These are phyloP conservation scores for Diplocarpon mali DNA, from an alignment of 2,329 filamentous ascomycete genomes.

Conservation along the genomic window DNA sequence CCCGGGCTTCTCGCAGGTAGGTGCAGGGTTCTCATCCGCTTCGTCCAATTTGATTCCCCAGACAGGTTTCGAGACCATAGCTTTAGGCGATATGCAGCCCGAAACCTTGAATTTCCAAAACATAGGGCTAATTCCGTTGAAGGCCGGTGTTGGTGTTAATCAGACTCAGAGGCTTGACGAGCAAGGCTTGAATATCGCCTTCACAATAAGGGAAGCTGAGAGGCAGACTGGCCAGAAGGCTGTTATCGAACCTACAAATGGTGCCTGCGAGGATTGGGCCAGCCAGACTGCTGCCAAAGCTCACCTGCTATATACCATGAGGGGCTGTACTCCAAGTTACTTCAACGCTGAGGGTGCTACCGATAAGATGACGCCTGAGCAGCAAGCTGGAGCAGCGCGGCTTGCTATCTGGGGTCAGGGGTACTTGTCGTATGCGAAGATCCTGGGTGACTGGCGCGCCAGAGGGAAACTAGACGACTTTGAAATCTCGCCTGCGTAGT, in stretches of 20 bases:
- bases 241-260: constrained; percentile 34
- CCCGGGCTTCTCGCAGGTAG: constrained; percentile 31
- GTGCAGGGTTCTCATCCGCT: no score
- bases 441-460: constrained; percentile 3
- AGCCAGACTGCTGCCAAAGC: constrained; percentile 31
- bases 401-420: constrained; percentile 6
- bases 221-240: constrained; percentile 12
- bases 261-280: constrained; percentile 39
- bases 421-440: constrained; percentile 3
- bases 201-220: constrained; percentile 31
- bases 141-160: constrained; percentile 30
- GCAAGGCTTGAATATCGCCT: constrained; percentile 32
- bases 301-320: constrained; percentile 30
- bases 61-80: no score
- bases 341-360: constrained; percentile 34
- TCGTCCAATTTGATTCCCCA: no score
- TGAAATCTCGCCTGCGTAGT: not conserved
- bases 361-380: constrained; percentile 4
- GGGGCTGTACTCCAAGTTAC: constrained; percentile 44
- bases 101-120: no score
- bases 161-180: constrained; percentile 30
- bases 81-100: no score
- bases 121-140: no score
- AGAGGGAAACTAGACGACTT: constrained; percentile 3
- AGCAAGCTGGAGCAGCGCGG: not conserved